These are phyloP conservation scores for Elaeis guineensis DNA, from an alignment of 176 grass and related monocot species.

Conservation along the genomic window DNA sequence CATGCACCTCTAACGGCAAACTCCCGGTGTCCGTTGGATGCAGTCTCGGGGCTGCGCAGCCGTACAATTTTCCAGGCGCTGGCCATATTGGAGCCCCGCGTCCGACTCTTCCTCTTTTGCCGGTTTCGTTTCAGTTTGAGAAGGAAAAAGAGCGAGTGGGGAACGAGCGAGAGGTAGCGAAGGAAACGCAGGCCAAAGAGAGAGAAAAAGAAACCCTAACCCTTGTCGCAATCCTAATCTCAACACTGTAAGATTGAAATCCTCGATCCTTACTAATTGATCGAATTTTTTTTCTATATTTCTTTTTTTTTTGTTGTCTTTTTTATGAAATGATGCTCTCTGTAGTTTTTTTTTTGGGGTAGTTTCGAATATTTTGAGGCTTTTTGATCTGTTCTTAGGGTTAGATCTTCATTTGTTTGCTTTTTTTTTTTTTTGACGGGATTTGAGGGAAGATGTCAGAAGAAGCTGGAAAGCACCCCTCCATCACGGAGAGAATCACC, in stretches of 20 bases:
- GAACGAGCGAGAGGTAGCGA: too few relatives aligned
- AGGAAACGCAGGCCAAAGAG: too few relatives aligned
- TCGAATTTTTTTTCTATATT: too few relatives aligned
- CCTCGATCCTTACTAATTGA: conserved; percentile 9
- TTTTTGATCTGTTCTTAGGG: too few relatives aligned
- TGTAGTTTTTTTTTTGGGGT: too few relatives aligned
- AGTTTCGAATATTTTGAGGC: too few relatives aligned
- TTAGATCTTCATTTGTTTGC: too few relatives aligned
- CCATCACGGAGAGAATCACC: conserved; percentile 49
- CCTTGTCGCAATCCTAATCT: too few relatives aligned
- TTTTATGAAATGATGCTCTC: too few relatives aligned
- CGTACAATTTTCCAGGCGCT: not conserved
- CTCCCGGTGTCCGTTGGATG: not conserved
- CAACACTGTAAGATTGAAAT: conserved; percentile 12
- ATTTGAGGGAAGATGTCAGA: conserved; percentile 47
- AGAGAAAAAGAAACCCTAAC: too few relatives aligned
- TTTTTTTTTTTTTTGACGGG: too few relatives aligned
- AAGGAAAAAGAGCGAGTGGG: not conserved
- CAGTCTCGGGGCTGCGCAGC: not conserved
- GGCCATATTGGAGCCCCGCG: not conserved
- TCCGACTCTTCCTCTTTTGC: not conserved
- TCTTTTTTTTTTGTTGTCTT: too few relatives aligned
- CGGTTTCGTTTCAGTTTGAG: not conserved
- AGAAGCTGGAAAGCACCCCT: conserved; percentile 40
- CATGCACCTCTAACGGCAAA: not conserved